Percentiles rank a stretch among this genome's conserved stretches.
phyloP scores from a whole-genome alignment of 1,139 yeast genomes.

The Pichia sp. region DNA sequence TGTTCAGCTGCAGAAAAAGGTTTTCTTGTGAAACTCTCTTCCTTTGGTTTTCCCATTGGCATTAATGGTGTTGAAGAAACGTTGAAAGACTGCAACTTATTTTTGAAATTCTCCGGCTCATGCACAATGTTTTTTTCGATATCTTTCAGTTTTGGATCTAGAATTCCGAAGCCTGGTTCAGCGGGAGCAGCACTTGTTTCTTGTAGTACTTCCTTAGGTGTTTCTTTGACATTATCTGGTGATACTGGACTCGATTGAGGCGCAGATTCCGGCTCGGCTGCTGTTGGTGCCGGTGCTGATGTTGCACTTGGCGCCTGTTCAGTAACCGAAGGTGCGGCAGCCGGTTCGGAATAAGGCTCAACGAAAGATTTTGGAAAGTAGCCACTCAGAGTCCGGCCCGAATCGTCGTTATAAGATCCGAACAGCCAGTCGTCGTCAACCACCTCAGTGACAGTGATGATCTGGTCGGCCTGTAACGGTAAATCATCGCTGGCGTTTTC shows the following conservation, averaged over 20 bases:
- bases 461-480: conserved; percentile 60
- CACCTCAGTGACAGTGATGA: conserved; percentile 65
- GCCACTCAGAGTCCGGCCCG: conserved; percentile 48
- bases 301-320: background rate
- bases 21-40: conserved; percentile 35
- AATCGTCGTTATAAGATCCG: conserved; percentile 41
- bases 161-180: background rate
- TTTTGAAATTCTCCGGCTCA: conserved; percentile 31
- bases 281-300: background rate
- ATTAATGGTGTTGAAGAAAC: conserved; percentile 35
- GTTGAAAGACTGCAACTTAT: conserved; percentile 44
- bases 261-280: background rate
- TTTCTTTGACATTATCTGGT: background rate
- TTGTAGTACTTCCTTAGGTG: background rate
- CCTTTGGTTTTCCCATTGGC: conserved; percentile 33
- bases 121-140: conserved; percentile 11
- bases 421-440: conserved; percentile 92
- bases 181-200: background rate
- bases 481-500: conserved; percentile 66
- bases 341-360: conserved; percentile 29
- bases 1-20: conserved; percentile 36
- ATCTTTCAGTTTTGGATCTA: background rate
- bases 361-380: conserved; percentile 90
- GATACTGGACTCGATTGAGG: too few species aligned
- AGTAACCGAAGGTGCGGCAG: too few species aligned